Base-by-base conservation (phyloP, 345 rosid genomes). In the Pistacia vera region DNA sequence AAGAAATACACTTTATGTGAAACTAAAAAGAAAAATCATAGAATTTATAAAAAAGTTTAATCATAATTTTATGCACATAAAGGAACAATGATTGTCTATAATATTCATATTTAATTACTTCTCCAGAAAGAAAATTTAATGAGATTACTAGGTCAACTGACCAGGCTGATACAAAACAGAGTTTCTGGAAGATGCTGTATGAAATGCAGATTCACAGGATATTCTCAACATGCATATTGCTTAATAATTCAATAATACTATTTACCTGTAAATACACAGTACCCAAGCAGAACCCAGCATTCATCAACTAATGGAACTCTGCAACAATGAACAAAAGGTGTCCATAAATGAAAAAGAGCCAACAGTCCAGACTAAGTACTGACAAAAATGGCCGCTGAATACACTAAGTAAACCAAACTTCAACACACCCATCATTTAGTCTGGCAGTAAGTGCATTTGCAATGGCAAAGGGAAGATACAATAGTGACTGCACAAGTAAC, bases 281-380 rank as follows among this genome's bases (percentile, higher is more conserved):
- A n/a, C n/a, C n/a, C n/a, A 81, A n/a, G 92, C 82, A 93, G 90
- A 86, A 96, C 92, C 99, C 98, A 92, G 12, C 89, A 60, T 77
- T 96, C 98, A 78, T 96, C 95, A 22, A 94, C 92, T 71, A 93
- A 83, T 80, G 99, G 97, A 85, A 86, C 88, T 73, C 99, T 94
- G 95, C 69, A 81, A 80, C 66, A 76, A 2, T 16, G 73, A 75
- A 63, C 59, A 73, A 67, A 78, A 71, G 49, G 6, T 54, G 51
- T 14, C 71, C 25, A 52, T 22, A 71, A 75, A 66, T 49, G 18
- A 13, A 72, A 62, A 97, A n/a, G n/a, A n/a, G n/a, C 46, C 44
- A 17, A 56, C 17, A 7, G 22, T 36, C 14, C 63, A 62, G 54
- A 49, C 58, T 33, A 55, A 72, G 51, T 8, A 16, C 52, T 2